A percentile compares a stretch with the other conserved stretches of the same genome.
Conservation (phyloP, 441 rosid species). For the Biscutella laevigata region DNA sequence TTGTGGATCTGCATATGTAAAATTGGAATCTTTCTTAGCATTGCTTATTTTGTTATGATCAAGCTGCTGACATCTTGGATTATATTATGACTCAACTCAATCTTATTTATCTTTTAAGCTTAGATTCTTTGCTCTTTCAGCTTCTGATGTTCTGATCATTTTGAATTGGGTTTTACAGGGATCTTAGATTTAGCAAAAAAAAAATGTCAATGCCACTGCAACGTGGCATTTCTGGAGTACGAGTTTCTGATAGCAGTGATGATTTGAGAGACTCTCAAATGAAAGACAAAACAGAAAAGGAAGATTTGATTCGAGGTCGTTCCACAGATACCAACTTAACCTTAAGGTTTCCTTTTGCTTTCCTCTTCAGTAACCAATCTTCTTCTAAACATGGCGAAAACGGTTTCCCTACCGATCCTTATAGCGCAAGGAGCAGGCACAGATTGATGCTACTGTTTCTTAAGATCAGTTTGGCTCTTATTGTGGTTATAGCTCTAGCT, state of each 20-base stretch:
- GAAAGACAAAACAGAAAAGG: conserved; percentile 73
- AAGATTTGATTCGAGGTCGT: conserved; percentile 46
- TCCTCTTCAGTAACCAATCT: conserved; percentile 39
- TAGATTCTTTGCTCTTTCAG: background rate
- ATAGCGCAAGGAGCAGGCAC: conserved; percentile 54
- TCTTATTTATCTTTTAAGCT: background rate
- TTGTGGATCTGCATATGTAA: conserved; percentile 29
- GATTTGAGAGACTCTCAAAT: conserved; percentile 70
- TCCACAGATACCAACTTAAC: conserved; percentile 40
- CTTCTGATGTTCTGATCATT: background rate
- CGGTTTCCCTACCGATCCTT: conserved; percentile 52
- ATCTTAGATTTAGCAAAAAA: conserved; percentile 27
- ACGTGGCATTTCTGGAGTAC: conserved; percentile 55
- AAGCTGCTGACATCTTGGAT: background rate
- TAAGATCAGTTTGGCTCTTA: conserved; percentile 63
- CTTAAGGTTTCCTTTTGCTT: conserved; percentile 49
- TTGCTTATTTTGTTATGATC: conserved; percentile 8
- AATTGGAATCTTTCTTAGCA: conserved; percentile 3
- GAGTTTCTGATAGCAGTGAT: conserved; percentile 57
- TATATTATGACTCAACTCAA: background rate
- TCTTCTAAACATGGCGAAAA: conserved; percentile 65
- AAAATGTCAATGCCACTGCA: conserved; percentile 75
- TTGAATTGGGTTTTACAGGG: conserved; percentile 8
- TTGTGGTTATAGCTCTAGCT: conserved; percentile 55
- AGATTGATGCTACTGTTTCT: conserved; percentile 48